A percentile compares a stretch with the other conserved stretches of the same genome.
Evolutionary conservation across 1,284 basidiomycete species (phyloP).

Genomic region (Entoloma clypeatum): DNA sequence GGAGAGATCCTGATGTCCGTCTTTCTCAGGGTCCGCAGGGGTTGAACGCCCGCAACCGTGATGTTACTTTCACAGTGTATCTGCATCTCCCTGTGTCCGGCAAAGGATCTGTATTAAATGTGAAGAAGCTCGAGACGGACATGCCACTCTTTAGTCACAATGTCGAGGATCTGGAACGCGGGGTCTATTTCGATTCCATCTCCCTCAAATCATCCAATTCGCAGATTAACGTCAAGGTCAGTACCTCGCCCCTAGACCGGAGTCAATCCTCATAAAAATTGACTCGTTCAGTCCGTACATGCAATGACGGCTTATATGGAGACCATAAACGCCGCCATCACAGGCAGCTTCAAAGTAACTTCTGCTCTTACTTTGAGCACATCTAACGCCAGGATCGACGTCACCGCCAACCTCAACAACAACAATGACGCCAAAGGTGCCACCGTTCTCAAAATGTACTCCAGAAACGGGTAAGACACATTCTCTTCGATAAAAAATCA

Average conservation of each 20-base stretch:
- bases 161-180: constrained; percentile 27
- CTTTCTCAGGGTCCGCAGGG: constrained; percentile 8
- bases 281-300: constrained; percentile 31
- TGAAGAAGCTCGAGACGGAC: constrained; percentile 33
- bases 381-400: constrained; percentile 35
- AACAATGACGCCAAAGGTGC: constrained; percentile 16
- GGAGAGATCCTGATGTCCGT: not conserved
- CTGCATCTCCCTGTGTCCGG: constrained; percentile 30
- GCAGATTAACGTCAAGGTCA: constrained; percentile 29
- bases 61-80: constrained; percentile 29
- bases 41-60: constrained; percentile 1
- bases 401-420: constrained; percentile 32
- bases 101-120: constrained; percentile 12
- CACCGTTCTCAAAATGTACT: constrained; percentile 24
- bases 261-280: constrained; percentile 1
- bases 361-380: constrained; percentile 35
- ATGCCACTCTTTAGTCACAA: constrained; percentile 32
- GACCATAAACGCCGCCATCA: constrained; percentile 35
- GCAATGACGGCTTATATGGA: constrained; percentile 28
- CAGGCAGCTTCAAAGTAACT: constrained; percentile 38
- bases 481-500: not conserved
- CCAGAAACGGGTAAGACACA: constrained; percentile 37
- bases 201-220: constrained; percentile 23
- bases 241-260: not conserved
- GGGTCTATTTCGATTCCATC: constrained; percentile 32